These are phyloP conservation scores for Amanita fuliginea DNA, from an alignment of 768 basidiomycete genomes.

Conservation along the genomic window DNA sequence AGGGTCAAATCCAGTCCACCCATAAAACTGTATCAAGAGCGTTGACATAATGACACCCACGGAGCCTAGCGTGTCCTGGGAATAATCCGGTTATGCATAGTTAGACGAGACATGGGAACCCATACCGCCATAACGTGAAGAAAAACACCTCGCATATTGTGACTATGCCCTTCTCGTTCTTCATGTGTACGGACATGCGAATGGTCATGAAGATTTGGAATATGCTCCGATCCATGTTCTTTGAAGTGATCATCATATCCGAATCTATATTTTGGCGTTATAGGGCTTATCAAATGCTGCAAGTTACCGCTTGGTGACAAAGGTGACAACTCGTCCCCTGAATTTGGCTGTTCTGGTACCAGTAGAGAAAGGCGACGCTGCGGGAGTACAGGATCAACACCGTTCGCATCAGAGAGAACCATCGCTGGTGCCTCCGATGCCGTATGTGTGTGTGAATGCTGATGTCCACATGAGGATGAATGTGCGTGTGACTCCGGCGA, in stretches of 20 bases:
- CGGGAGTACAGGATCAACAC: not conserved
- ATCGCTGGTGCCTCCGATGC: conserved; percentile 12
- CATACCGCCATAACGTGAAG: conserved; percentile 91
- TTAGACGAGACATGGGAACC: not conserved
- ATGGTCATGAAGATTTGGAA: conserved; percentile 37
- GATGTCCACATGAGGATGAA: conserved; percentile 1
- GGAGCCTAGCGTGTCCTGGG: conserved; percentile 87
- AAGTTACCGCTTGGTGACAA: conserved; percentile 10
- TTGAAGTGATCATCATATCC: conserved; percentile 40
- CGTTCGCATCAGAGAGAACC: not conserved
- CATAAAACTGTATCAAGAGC: conserved; percentile 87
- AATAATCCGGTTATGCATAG: not conserved
- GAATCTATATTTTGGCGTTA: conserved; percentile 55
- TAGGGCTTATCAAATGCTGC: conserved; percentile 32
- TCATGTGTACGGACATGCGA: conserved; percentile 33
- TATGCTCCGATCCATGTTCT: conserved; percentile 30
- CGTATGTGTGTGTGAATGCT: conserved; percentile 12
- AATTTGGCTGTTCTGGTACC: conserved; percentile 13
- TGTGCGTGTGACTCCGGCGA: not conserved
- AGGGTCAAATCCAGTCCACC: conserved; percentile 98
- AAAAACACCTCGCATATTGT: conserved; percentile 99
- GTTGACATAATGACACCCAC: conserved; percentile 98
- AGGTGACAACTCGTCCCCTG: conserved; percentile 10
- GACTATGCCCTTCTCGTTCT: conserved; percentile 73
- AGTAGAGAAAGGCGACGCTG: conserved; percentile 14